Evolutionary conservation across 352 stramenopile species (phyloP).

Genomic region (Phytophthora constricta): DNA sequence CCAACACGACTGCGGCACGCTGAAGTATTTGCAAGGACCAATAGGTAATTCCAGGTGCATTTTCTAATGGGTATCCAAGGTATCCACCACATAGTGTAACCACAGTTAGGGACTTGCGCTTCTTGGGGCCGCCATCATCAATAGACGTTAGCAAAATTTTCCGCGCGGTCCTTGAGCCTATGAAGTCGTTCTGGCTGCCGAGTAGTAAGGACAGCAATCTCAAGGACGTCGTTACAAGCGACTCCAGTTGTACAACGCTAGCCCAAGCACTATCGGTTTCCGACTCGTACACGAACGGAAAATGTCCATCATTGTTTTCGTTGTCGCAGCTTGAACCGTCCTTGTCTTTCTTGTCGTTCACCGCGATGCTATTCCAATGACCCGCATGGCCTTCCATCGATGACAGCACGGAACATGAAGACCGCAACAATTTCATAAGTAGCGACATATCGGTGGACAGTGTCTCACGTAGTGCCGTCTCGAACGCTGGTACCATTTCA

Average conservation of each 20-base stretch:
- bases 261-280: conserved; percentile 24
- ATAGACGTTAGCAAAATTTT: conserved; percentile 56
- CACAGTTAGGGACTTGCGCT: conserved; percentile 50
- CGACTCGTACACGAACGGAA: conserved; percentile 44
- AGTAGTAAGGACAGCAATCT: conserved; percentile 55
- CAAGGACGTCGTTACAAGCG: conserved; percentile 53
- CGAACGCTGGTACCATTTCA: conserved; percentile 53
- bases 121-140: conserved; percentile 46
- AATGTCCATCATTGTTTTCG: conserved; percentile 14
- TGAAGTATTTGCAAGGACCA: conserved; percentile 63
- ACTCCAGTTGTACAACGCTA: conserved; percentile 40
- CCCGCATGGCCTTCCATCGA: conserved; percentile 16
- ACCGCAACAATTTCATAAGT: conserved; percentile 67
- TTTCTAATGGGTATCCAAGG: conserved; percentile 51
- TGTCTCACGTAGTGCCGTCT: conserved; percentile 52
- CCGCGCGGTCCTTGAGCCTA: conserved; percentile 21
- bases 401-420: conserved; percentile 40
- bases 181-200: background rate
- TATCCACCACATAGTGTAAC: conserved; percentile 63
- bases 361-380: conserved; percentile 33
- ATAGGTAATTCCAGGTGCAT: conserved; percentile 43
- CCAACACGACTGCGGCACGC: conserved; percentile 43
- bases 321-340: conserved; percentile 6
- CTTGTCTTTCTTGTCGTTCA: conserved; percentile 11
- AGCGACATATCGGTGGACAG: conserved; percentile 59